Base-by-base conservation (phyloP, 2,329 filamentous ascomycete genomes). In the Paecilomyces dactylethromorphus region DNA sequence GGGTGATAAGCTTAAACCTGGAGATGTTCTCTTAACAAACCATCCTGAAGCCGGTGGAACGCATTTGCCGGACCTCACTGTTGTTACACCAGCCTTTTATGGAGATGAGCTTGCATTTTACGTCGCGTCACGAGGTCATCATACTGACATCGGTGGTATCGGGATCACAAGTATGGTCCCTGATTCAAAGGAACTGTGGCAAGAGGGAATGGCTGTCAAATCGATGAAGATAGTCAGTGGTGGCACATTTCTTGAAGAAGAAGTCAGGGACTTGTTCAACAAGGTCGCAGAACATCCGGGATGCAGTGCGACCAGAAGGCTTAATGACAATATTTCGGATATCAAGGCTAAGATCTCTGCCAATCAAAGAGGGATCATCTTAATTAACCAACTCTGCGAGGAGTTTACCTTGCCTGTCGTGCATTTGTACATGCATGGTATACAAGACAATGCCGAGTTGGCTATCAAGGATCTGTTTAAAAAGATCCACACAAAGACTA, bases 41-140 rank as follows among this genome's bases (percentile, higher is more conserved):
- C 89, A 92, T 66, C 90, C 87, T 85, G 68, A 90, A 87, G 91
- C 85, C 65, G 90, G 90, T n/a, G 90, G 90, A 24, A 92, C 89
- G 0, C 90, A 92, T 77, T 75, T 92, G 22, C 89, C 89, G 0
- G 89, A 92, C 66, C 88, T 92, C 56, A 92, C 89, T 0, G 84
- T 91, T 45, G 82, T 91, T 58, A 91, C 89, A 58, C 89, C 89
- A 0, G 87, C 87, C 0, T 92, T 91, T 70, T 83, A 88, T 81
- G 87, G 84, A 2, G 82, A 89, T 59, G 81, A 86, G 4, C 90
- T 92, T 55, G 79, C 91, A n/a, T 92, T 91, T 73, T 92, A 90
- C 61, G 88, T 89, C 1, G 89, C 89, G 0, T 90, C 87, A 3
- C 81, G 88, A 33, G 89, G 88, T 0, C 89, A 92, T 70, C 89